A percentile compares a stretch with the other conserved stretches of the same genome.
Conservation (phyloP, 768 basidiomycete genomes). For the Pulveroboletus sp. region DNA sequence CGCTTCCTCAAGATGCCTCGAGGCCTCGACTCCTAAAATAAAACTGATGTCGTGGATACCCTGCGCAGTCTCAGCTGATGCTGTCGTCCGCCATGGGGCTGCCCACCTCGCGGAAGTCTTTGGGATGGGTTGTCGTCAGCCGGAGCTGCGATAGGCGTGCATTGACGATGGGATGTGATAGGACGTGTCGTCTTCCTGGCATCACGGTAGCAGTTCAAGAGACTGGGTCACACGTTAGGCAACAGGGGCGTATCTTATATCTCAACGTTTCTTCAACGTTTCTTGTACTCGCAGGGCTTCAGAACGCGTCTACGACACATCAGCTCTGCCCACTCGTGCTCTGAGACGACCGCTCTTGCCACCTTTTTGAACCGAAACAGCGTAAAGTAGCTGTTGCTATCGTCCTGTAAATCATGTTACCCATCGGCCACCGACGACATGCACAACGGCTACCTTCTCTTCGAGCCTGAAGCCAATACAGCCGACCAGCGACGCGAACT, state of each 20-base stretch:
- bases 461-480: constrained; percentile 71
- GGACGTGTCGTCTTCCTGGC: constrained; percentile 41
- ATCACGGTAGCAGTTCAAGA: constrained; percentile 16
- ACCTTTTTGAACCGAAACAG: constrained; percentile 76
- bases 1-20: constrained; percentile 58
- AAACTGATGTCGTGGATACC: constrained; percentile 71
- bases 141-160: constrained; percentile 70
- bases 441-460: constrained; percentile 48
- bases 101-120: constrained; percentile 75
- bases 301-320: constrained; percentile 52
- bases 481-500: constrained; percentile 58
- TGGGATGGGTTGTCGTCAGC: constrained; percentile 52
- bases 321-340: constrained; percentile 58
- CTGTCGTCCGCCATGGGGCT: background rate
- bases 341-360: constrained; percentile 39
- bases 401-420: constrained; percentile 48
- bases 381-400: constrained; percentile 79
- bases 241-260: background rate
- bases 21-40: constrained; percentile 81
- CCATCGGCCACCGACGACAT: background rate
- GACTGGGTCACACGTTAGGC: background rate
- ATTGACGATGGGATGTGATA: constrained; percentile 71
- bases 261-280: too few relatives aligned
- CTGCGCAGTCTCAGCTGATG: constrained; percentile 33
- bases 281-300: constrained; percentile 92